A percentile compares a stretch with the other conserved stretches of the same genome.
Evolutionary conservation across 768 basidiomycete species (phyloP).

Genomic region (Collybia sordida): DNA sequence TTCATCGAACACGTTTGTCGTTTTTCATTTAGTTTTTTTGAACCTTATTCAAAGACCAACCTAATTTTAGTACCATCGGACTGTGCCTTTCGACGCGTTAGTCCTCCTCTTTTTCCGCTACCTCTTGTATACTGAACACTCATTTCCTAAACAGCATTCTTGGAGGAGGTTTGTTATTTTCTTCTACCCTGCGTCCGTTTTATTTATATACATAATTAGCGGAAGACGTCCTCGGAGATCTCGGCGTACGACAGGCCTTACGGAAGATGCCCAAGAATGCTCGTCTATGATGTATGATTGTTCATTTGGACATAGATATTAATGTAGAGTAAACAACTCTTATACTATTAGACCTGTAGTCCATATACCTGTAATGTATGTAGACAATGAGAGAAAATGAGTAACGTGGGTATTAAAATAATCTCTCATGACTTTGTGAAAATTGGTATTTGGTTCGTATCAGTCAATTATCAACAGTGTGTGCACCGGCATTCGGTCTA

Average conservation of each 20-base stretch:
- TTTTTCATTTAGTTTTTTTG: neutral
- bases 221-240: conserved; percentile 5
- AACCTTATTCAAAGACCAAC: neutral
- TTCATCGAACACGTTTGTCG: conserved; percentile 5
- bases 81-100: conserved; percentile 4
- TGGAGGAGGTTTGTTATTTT: neutral
- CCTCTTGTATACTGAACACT: neutral
- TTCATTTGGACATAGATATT: too few species aligned
- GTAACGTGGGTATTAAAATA: too few species aligned
- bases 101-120: neutral
- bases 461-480: too few species aligned
- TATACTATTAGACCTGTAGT: too few species aligned
- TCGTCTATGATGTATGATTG: neutral
- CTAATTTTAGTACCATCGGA: conserved; percentile 1
- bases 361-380: too few species aligned
- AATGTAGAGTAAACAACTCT: too few species aligned
- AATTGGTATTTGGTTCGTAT: too few species aligned
- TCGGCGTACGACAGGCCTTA: conserved; percentile 5
- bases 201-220: neutral
- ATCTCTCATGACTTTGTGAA: too few species aligned
- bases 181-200: neutral
- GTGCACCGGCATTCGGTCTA: too few species aligned
- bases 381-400: too few species aligned
- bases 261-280: conserved; percentile 7
- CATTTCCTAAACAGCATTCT: conserved; percentile 33